A percentile compares a stretch with the other conserved stretches of the same genome.
phyloP scores from a whole-genome alignment of 1,284 basidiomycete genomes.

The Bjerkandera adusta region DNA sequence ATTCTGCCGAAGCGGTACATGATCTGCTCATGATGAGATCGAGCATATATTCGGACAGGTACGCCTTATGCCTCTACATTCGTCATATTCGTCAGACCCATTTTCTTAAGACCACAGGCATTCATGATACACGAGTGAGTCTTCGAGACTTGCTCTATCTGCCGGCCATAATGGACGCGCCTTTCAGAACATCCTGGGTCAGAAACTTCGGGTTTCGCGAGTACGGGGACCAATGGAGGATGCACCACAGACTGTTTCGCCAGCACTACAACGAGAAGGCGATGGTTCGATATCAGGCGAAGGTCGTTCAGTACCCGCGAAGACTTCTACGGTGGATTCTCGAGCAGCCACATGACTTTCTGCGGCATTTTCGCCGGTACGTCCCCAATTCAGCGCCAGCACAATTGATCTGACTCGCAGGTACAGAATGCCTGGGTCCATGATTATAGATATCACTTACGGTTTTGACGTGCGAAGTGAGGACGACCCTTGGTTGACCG shows the following conservation, averaged over 20 bases:
- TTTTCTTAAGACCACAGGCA: no score
- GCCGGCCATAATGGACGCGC: no score
- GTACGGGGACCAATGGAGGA: slow-evolving; percentile 41
- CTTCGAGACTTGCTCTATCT: no score
- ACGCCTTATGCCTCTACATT: no score
- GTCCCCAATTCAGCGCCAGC: slow-evolving; percentile 13
- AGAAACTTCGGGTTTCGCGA: slow-evolving; percentile 33
- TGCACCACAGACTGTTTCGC: slow-evolving; percentile 35
- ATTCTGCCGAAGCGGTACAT: slow-evolving; percentile 33
- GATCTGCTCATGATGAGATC: slow-evolving; percentile 43
- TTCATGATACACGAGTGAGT: no score
- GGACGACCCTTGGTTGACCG: slow-evolving; percentile 8
- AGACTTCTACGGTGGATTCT: slow-evolving; percentile 37
- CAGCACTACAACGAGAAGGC: slow-evolving; percentile 17
- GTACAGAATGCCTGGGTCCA: slow-evolving; percentile 14
- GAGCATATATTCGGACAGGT: slow-evolving; percentile 30
- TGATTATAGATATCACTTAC: slow-evolving; percentile 9
- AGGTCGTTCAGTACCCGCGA: slow-evolving; percentile 20
- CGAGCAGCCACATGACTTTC: slow-evolving; percentile 35
- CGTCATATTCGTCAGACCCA: no score
- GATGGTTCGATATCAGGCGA: slow-evolving; percentile 34
- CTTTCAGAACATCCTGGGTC: slow-evolving; percentile 49
- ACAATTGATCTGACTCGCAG: neutral
- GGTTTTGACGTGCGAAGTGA: slow-evolving; percentile 7
- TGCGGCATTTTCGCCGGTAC: slow-evolving; percentile 44